Percentiles rank a stretch among this genome's conserved stretches.
Evolutionary conservation across 2,329 filamentous ascomycete genomes (phyloP).

Genomic region (Penicillium palitans): DNA sequence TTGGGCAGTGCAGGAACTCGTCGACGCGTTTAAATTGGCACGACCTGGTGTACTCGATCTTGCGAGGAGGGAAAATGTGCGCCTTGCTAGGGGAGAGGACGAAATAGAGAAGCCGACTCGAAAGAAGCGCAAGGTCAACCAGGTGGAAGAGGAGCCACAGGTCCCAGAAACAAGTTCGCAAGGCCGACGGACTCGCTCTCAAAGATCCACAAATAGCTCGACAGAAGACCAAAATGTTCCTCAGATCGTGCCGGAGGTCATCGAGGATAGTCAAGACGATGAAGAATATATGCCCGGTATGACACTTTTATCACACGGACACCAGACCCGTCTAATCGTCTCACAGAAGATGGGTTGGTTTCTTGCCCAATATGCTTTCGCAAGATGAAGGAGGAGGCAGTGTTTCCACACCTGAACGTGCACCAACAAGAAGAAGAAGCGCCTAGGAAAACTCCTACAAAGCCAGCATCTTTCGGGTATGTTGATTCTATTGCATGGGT

Average conservation of each 20-base stretch:
- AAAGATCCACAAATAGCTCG: conserved; percentile 2
- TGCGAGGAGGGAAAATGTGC: conserved; percentile 57
- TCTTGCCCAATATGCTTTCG: conserved; percentile 78
- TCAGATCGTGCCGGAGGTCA: conserved; percentile 26
- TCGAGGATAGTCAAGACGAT: conserved; percentile 45
- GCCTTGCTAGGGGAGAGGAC: conserved; percentile 52
- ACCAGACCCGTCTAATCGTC: conserved; percentile 17
- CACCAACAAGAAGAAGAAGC: conserved; percentile 35
- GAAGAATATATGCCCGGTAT: conserved; percentile 38
- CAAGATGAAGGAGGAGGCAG: conserved; percentile 75
- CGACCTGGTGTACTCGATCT: conserved; percentile 64
- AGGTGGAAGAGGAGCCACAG: conserved; percentile 37
- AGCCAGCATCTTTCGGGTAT: conserved; percentile 31
- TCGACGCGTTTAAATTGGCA: conserved; percentile 71
- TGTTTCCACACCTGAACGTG: conserved; percentile 79
- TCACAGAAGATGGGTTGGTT: conserved; percentile 70
- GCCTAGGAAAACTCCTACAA: conserved; percentile 13
- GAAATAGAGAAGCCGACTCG: conserved; percentile 27
- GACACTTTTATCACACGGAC: conserved; percentile 1
- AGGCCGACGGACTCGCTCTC: conserved; percentile 40
- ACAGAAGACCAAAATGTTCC: neutral
- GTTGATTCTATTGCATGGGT: neutral
- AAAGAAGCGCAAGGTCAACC: conserved; percentile 41
- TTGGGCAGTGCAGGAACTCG: conserved; percentile 79
- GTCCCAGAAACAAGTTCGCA: conserved; percentile 33